These are phyloP conservation scores for Candida mattraensis DNA, from an alignment of 805 yeast genomes.

Conservation along the genomic window DNA sequence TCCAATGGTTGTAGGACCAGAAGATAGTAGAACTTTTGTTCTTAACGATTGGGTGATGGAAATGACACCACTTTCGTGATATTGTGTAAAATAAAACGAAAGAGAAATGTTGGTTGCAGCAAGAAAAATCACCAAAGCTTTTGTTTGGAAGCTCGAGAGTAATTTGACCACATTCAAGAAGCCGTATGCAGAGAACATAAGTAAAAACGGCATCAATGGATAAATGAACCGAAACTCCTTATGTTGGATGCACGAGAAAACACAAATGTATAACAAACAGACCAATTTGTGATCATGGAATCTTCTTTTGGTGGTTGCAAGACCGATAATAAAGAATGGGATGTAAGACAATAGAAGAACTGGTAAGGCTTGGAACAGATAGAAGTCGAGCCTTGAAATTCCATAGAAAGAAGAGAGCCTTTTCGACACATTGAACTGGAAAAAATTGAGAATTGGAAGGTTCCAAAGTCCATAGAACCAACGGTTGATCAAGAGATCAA, in stretches of 20 bases:
- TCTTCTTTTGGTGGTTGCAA: conserved; percentile 11
- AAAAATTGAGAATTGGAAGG: conserved; percentile 67
- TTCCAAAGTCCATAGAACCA: conserved; percentile 55
- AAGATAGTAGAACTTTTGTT: conserved; percentile 15
- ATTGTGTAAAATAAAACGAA: conserved; percentile 46
- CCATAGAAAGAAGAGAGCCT: conserved; percentile 85
- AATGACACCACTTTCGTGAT: conserved; percentile 86
- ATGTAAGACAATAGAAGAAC: conserved; percentile 63
- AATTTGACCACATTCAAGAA: conserved; percentile 14
- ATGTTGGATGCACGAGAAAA: conserved; percentile 71
- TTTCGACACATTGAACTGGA: conserved; percentile 74
- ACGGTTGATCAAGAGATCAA: conserved; percentile 53
- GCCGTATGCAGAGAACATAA: conserved; percentile 50
- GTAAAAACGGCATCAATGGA: conserved; percentile 76
- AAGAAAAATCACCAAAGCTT: conserved; percentile 7
- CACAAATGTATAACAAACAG: conserved; percentile 42
- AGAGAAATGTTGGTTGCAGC: conserved; percentile 16
- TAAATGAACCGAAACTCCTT: conserved; percentile 91
- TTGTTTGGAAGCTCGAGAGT: conserved; percentile 6
- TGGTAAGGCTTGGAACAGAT: conserved; percentile 80
- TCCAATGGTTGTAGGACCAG: conserved; percentile 55
- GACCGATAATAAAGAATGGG: conserved; percentile 58
- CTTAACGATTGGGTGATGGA: conserved; percentile 59
- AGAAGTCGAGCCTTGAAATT: conserved; percentile 78
- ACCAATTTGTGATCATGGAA: conserved; percentile 27